Conservation (phyloP, 805 yeast species). For the Candida awuae region DNA sequence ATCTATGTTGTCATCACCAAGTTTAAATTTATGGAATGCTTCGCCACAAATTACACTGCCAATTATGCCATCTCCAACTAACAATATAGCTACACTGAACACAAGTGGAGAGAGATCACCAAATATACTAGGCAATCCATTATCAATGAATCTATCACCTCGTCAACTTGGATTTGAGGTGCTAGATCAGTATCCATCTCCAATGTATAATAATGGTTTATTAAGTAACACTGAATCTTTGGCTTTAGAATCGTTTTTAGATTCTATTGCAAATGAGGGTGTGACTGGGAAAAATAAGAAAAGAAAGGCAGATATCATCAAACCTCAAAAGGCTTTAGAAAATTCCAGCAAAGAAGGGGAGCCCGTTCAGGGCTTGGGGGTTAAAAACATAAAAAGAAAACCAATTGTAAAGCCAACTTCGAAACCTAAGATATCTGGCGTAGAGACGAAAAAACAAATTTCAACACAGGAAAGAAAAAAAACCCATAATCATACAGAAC, state of each 20-base stretch:
- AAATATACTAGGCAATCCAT: neutral
- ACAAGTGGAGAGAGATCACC: neutral
- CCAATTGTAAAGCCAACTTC: neutral
- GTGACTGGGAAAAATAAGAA: neutral
- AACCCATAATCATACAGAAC: conserved; percentile 33
- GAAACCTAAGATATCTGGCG: too few species aligned
- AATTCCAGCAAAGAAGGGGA: too few species aligned
- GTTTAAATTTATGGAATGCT: neutral
- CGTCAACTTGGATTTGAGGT: neutral
- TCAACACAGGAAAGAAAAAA: conserved; percentile 28
- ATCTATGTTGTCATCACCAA: neutral
- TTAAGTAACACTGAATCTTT: conserved; percentile 29
- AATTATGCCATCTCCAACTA: neutral
- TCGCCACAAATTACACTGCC: neutral
- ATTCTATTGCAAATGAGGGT: conserved; percentile 29
- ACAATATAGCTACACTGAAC: neutral
- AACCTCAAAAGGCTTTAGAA: too few species aligned
- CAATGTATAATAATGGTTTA: conserved; percentile 17
- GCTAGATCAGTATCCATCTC: neutral
- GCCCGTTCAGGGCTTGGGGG: too few species aligned
- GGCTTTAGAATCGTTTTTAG: conserved; percentile 30
- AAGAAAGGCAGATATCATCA: neutral
- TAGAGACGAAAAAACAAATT: conserved; percentile 13
- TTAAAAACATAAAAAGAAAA: too few species aligned
- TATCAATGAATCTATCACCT: too few species aligned